A percentile compares a stretch with the other conserved stretches of the same genome.
Conservation (phyloP, 371 early-diverging fungal species). For the Syncephalis fuscata region DNA sequence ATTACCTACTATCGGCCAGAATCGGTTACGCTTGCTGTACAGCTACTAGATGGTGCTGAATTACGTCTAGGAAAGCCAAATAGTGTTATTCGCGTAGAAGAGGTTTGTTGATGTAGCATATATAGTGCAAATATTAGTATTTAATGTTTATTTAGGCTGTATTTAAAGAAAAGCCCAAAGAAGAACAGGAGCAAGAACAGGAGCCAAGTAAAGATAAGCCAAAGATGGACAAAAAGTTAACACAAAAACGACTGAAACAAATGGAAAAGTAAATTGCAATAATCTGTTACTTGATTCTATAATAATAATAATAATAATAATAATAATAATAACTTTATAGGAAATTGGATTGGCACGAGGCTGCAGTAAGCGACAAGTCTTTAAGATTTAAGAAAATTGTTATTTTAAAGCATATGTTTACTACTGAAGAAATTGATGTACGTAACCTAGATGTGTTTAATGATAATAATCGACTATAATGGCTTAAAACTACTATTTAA, state of each 20-base stretch:
- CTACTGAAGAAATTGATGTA: conserved; percentile 70
- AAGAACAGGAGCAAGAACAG: conserved; percentile 13
- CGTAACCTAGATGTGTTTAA: not conserved
- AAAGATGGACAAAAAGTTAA: conserved; percentile 33
- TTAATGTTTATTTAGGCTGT: conserved; percentile 40
- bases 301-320: not conserved
- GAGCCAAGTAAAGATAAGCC: conserved; percentile 4
- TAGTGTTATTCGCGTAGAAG: conserved; percentile 47
- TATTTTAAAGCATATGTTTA: conserved; percentile 88
- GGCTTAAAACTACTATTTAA: not conserved
- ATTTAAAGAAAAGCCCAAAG: conserved; percentile 30
- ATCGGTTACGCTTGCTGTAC: conserved; percentile 66
- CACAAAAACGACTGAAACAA: conserved; percentile 52
- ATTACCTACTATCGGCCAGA: conserved; percentile 82
- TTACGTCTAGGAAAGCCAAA: conserved; percentile 37
- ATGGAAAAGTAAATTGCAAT: conserved; percentile 37
- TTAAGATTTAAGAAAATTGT: conserved; percentile 69
- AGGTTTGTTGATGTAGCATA: conserved; percentile 15
- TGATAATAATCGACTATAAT: too few relatives aligned
- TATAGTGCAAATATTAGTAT: not conserved
- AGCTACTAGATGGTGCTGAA: conserved; percentile 70
- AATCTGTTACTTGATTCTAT: too few relatives aligned
- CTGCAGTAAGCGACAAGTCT: conserved; percentile 42
- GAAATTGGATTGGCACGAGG: conserved; percentile 85
- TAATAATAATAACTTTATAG: conserved; percentile 17